phyloP scores from a whole-genome alignment of 2,329 filamentous ascomycete genomes.

The Elsinoe australis region DNA sequence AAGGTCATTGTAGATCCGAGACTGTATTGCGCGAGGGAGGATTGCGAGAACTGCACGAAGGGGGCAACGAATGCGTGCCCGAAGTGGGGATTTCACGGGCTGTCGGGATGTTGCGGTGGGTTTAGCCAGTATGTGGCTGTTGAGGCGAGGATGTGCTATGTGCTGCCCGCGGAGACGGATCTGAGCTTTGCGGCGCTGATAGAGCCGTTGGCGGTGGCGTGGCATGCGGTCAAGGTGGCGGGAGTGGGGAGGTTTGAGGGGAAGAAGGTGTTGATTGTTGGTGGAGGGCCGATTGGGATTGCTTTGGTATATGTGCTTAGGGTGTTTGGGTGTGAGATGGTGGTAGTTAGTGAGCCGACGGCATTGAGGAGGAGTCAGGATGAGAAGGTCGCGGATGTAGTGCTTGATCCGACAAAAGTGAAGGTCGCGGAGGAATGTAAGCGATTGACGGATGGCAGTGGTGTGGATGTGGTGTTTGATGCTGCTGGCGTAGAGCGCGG shows the following conservation, averaged over 20 bases:
- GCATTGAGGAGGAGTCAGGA: constrained; percentile 20
- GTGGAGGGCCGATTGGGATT: constrained; percentile 24
- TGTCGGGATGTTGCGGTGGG: constrained; percentile 22
- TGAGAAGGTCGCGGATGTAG: constrained; percentile 17
- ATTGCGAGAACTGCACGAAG: constrained; percentile 21
- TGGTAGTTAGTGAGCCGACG: constrained; percentile 22
- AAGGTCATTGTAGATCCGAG: constrained; percentile 24
- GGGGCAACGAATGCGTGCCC: constrained; percentile 20
- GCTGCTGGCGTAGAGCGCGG: constrained; percentile 21
- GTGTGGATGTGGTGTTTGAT: constrained; percentile 24
- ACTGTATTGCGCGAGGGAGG: constrained; percentile 19
- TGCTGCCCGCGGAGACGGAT: constrained; percentile 20
- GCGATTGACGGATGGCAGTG: constrained; percentile 19
- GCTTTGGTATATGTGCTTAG: constrained; percentile 21
- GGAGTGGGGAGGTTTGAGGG: constrained; percentile 17
- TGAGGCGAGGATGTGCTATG: constrained; percentile 17
- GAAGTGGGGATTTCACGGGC: constrained; percentile 22
- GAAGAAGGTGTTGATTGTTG: constrained; percentile 22
- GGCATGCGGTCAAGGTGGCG: constrained; percentile 22
- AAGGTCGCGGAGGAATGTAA: constrained; percentile 21
- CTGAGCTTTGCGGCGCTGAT: constrained; percentile 23
- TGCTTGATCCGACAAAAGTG: constrained; percentile 22
- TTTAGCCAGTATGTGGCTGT: constrained; percentile 22
- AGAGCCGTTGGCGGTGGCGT: constrained; percentile 23
- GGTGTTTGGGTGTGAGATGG: constrained; percentile 19